These are phyloP conservation scores for Hypoxylon perforatum DNA, from an alignment of 495 filamentous ascomycete genomes.

Conservation along the genomic window DNA sequence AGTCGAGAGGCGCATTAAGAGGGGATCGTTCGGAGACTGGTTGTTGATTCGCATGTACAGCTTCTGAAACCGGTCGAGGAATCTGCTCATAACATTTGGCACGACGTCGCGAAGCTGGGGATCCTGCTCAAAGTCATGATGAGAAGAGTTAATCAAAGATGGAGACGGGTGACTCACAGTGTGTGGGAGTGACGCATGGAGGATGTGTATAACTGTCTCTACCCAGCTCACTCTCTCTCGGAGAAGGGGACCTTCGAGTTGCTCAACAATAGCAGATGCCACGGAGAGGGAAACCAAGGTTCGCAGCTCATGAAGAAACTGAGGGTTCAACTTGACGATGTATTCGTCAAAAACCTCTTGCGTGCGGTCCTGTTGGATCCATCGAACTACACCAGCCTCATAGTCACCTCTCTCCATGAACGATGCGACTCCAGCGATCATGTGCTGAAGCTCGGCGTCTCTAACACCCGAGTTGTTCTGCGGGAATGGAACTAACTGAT, in stretches of 20 bases:
- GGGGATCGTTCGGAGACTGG: constrained; percentile 67
- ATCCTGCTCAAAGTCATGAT: constrained; percentile 63
- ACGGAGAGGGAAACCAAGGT: constrained; percentile 85
- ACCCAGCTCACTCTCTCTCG: constrained; percentile 80
- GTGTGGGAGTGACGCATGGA: constrained; percentile 53
- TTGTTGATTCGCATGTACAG: constrained; percentile 76
- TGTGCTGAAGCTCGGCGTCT: constrained; percentile 70
- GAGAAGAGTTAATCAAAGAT: constrained; percentile 25
- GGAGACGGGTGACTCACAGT: constrained; percentile 55
- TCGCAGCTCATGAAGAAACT: constrained; percentile 75
- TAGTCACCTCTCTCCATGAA: constrained; percentile 72
- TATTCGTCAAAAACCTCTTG: constrained; percentile 85
- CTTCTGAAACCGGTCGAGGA: constrained; percentile 75
- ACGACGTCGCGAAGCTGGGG: constrained; percentile 78
- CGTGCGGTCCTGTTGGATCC: constrained; percentile 81
- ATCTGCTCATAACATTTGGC: constrained; percentile 75
- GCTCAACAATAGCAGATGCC: constrained; percentile 79
- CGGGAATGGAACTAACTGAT: constrained; percentile 49
- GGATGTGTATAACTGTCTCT: constrained; percentile 71
- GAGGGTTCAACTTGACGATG: constrained; percentile 77
- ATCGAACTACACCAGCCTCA: constrained; percentile 76
- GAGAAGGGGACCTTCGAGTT: constrained; percentile 70
- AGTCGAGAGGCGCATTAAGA: constrained; percentile 34
- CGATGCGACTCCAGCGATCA: constrained; percentile 71
- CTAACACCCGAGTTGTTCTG: constrained; percentile 52